Conservation (phyloP, 179 eudicot species). For the Pouteria campechiana region DNA sequence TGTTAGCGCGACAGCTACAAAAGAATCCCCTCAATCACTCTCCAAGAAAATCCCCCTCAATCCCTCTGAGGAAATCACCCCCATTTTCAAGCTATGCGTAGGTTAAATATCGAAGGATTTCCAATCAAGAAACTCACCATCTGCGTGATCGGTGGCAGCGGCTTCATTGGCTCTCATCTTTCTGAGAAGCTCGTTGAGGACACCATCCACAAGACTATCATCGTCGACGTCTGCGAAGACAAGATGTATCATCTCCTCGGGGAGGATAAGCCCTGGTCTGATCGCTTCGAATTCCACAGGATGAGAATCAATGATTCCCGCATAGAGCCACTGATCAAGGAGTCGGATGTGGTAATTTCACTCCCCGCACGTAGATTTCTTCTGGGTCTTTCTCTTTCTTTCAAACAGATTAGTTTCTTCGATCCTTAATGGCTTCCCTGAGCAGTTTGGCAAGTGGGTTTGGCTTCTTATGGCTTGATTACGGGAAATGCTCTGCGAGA, state of each 20-base stretch:
- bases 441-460: background rate
- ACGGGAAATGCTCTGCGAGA: background rate
- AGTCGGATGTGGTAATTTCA: conserved; percentile 10
- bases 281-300: conserved; percentile 12
- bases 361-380: too few species aligned
- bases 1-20: too few species aligned
- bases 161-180: conserved; percentile 12
- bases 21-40: too few species aligned
- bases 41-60: too few species aligned
- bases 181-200: conserved; percentile 9
- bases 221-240: conserved; percentile 11
- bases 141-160: conserved; percentile 14
- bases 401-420: background rate
- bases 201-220: conserved; percentile 9
- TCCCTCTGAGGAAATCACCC: too few species aligned
- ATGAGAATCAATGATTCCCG: conserved; percentile 10
- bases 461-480: background rate
- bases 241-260: conserved; percentile 11
- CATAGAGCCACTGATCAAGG: conserved; percentile 12
- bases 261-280: conserved; percentile 5
- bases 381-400: background rate
- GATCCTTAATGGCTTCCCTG: background rate
- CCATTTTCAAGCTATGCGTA: too few species aligned
- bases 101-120: conserved; percentile 10
- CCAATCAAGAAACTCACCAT: conserved; percentile 7